A percentile compares a stretch with the other conserved stretches of the same genome.
Conservation (phyloP, 345 rosid species). For the Passiflora organensis region DNA sequence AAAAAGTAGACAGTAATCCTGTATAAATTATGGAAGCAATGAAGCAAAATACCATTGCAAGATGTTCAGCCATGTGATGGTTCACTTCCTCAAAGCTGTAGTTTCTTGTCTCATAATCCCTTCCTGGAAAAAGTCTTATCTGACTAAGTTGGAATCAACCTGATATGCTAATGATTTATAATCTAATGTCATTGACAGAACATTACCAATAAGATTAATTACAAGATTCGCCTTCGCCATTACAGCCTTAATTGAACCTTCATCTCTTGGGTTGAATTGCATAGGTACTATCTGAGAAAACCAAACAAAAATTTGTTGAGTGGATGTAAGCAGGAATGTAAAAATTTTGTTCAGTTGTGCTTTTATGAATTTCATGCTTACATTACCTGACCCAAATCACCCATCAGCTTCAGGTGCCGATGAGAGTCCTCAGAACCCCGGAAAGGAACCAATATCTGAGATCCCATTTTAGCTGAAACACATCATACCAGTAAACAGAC, state of each 20-base stretch:
- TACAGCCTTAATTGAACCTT: constrained; percentile 85
- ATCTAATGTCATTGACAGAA: constrained; percentile 4
- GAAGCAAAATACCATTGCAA: constrained; percentile 59
- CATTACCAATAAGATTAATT: constrained; percentile 85
- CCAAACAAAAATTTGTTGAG: constrained; percentile 11
- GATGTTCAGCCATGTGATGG: constrained; percentile 72
- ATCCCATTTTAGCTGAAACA: constrained; percentile 81
- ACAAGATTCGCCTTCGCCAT: constrained; percentile 99
- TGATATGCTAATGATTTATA: too few relatives aligned
- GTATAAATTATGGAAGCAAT: too few relatives aligned
- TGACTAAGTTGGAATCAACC: background rate
- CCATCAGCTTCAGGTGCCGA: constrained; percentile 98
- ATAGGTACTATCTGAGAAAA: constrained; percentile 79
- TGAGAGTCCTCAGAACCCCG: constrained; percentile 88
- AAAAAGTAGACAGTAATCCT: too few relatives aligned
- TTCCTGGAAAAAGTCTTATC: constrained; percentile 44
- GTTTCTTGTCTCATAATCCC: constrained; percentile 89
- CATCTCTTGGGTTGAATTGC: constrained; percentile 88
- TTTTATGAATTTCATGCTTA: too few relatives aligned
- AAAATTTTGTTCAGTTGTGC: too few relatives aligned
- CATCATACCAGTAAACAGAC: too few relatives aligned
- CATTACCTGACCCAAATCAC: constrained; percentile 94
- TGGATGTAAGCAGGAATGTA: too few relatives aligned
- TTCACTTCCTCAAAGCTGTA: constrained; percentile 93
- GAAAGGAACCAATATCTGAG: constrained; percentile 96